Base-by-base conservation (phyloP, 2,329 filamentous ascomycete genomes). In the Shiraia sp. region DNA sequence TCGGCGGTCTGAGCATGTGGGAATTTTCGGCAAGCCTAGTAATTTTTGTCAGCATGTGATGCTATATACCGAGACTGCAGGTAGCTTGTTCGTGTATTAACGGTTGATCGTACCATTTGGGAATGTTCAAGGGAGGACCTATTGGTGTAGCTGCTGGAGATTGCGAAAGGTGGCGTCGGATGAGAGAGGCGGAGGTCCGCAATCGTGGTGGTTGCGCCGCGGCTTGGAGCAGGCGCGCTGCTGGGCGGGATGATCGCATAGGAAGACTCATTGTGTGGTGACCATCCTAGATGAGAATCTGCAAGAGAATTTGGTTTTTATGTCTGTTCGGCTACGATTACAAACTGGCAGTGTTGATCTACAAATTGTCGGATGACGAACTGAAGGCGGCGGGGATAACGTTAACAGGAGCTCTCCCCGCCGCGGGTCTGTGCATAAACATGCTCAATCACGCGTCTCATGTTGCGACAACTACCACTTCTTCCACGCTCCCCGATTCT, bases 1-100 rank as follows among this genome's bases (percentile, higher is more conserved):
- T 85, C 1, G 93, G 93, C 0, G 93, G 93, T 69, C 96, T 83
- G 43, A 96, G 82, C 48, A 97, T 85, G 68, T 97, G 91, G 0
- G 87, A 86, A 72, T 97, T 97, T 68, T 91, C 82, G 61, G 89
- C 80, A 28, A 99, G 85, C 92, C 91, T 96, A 45, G 3, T 6
- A 9, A 19, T 26, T n/a, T 39, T 8, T n/a, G 2, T 27, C 3
- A 14, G 26, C 22, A 6, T 6, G 32, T 12, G 2, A 10, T 6
- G 7, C 1, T 10, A 6, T 10, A 10, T 4, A 2, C n/a, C n/a
- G n/a, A n/a, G n/a, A n/a, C n/a, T n/a, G n/a, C n/a, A n/a, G n/a
- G n/a, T n/a, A n/a, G n/a, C n/a, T n/a, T n/a, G n/a, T n/a, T n/a
- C 7, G 17, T 9, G 17, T 2, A 4, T 32, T 19, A 4, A 12